A percentile compares a stretch with the other conserved stretches of the same genome.
Conservation (phyloP, 257 asterid genomes). For the Cinchona pubescens region DNA sequence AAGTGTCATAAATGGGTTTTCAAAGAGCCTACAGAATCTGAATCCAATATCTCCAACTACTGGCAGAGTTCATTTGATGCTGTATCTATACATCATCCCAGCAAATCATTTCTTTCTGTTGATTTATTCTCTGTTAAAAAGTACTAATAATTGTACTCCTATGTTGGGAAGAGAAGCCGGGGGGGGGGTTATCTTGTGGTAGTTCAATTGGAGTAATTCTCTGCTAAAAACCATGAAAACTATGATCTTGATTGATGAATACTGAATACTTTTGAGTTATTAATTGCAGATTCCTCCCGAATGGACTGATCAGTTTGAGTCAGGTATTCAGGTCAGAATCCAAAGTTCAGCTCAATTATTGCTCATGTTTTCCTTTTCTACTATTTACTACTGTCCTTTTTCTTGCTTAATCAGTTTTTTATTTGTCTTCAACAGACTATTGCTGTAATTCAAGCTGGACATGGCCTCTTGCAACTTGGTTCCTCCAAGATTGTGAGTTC, state of each 20-base stretch:
- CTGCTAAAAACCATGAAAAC: conserved; percentile 26
- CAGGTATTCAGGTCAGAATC: conserved; percentile 88
- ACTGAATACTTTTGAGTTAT: conserved; percentile 21
- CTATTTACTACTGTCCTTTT: neutral
- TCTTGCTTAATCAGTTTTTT: neutral
- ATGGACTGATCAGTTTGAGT: conserved; percentile 98
- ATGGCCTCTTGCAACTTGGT: conserved; percentile 93
- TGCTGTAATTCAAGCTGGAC: conserved; percentile 99
- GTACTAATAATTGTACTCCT: neutral
- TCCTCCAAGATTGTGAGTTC: conserved; percentile 95
- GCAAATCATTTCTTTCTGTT: conserved; percentile 7
- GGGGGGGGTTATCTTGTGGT: conserved; percentile 3
- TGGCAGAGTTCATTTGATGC: conserved; percentile 99
- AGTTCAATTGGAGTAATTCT: conserved; percentile 29
- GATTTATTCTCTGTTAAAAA: conserved; percentile 19
- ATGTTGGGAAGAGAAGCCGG: too few species aligned
- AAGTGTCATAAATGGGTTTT: conserved; percentile 99
- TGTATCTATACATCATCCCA: conserved; percentile 44
- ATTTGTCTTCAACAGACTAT: conserved; percentile 62
- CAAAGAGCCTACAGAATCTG: conserved; percentile 96
- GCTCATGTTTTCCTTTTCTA: neutral
- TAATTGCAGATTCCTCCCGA: conserved; percentile 85
- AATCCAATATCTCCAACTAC: conserved; percentile 93
- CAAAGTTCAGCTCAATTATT: conserved; percentile 1
- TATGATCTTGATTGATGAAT: conserved; percentile 34